phyloP scores from a whole-genome alignment of 306 rosid genomes.

The Prunus davidiana region DNA sequence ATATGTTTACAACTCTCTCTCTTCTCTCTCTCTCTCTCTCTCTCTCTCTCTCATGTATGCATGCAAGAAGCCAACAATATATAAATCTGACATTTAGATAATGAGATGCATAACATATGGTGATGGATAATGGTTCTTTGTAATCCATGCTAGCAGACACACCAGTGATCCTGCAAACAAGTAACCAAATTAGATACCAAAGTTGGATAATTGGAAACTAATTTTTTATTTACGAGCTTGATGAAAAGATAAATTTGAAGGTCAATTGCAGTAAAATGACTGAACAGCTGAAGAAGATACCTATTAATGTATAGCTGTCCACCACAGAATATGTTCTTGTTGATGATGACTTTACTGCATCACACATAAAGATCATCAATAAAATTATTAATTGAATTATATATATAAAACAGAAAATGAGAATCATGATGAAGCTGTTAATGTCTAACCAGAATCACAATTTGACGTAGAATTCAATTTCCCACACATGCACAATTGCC shows the following conservation, averaged over 20 bases:
- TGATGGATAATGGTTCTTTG: constrained; percentile 18
- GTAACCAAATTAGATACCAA: constrained; percentile 9
- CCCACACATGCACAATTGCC: constrained; percentile 82
- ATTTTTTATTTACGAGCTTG: not conserved
- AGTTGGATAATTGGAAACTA: not conserved
- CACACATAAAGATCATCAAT: not conserved
- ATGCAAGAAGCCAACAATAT: not conserved
- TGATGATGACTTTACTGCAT: constrained; percentile 45
- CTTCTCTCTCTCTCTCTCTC: not conserved
- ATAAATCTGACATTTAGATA: too few relatives aligned
- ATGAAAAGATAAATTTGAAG: not conserved
- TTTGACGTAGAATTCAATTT: constrained; percentile 70
- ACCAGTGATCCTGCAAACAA: constrained; percentile 43
- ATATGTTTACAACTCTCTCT: constrained; percentile 4
- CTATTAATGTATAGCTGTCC: constrained; percentile 27
- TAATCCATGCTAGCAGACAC: constrained; percentile 38
- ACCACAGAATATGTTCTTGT: constrained; percentile 25
- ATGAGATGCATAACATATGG: too few relatives aligned
- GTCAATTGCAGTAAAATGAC: not conserved
- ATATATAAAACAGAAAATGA: not conserved
- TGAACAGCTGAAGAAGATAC: constrained; percentile 20
- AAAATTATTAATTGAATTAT: not conserved
- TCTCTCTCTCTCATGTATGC: not conserved
- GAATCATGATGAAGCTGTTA: not conserved
- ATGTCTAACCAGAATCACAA: constrained; percentile 68